phyloP scores from a whole-genome alignment of 1,284 basidiomycete genomes.

The Thelephora terrestris region DNA sequence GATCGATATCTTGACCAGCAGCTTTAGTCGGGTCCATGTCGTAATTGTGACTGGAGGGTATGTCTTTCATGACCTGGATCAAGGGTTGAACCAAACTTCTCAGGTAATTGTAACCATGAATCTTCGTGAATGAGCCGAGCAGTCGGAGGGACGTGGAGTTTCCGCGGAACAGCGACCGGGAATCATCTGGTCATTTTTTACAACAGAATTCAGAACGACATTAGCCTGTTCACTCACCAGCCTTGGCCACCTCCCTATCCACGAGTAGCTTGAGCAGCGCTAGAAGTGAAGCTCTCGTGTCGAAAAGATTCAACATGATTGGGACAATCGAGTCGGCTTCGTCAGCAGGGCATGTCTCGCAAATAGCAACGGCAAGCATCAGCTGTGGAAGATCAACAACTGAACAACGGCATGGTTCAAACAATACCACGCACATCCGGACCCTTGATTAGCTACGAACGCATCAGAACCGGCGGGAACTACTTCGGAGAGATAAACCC shows the following conservation, averaged over 20 bases:
- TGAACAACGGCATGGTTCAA: neutral
- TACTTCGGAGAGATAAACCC: conserved; percentile 17
- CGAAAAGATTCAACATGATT: conserved; percentile 81
- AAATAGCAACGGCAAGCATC: conserved; percentile 74
- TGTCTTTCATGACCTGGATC: conserved; percentile 60
- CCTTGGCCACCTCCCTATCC: conserved; percentile 72
- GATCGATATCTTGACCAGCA: conserved; percentile 47
- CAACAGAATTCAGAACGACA: neutral
- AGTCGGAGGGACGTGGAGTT: conserved; percentile 83
- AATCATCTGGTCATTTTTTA: neutral
- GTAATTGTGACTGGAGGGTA: conserved; percentile 68
- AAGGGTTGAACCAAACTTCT: conserved; percentile 70
- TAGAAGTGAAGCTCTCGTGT: conserved; percentile 67
- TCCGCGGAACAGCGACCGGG: conserved; percentile 61
- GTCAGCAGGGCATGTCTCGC: conserved; percentile 68
- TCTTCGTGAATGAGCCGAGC: conserved; percentile 74
- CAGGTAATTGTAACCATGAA: conserved; percentile 85
- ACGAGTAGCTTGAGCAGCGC: conserved; percentile 75
- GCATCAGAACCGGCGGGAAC: conserved; percentile 5
- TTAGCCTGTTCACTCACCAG: conserved; percentile 35
- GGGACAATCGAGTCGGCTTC: conserved; percentile 81
- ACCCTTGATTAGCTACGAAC: conserved; percentile 54
- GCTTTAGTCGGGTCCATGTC: conserved; percentile 71
- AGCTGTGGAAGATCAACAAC: conserved; percentile 33
- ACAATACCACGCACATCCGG: conserved; percentile 50